phyloP scores from a whole-genome alignment of 768 basidiomycete species.

The Agaricus sinodeliciosus region DNA sequence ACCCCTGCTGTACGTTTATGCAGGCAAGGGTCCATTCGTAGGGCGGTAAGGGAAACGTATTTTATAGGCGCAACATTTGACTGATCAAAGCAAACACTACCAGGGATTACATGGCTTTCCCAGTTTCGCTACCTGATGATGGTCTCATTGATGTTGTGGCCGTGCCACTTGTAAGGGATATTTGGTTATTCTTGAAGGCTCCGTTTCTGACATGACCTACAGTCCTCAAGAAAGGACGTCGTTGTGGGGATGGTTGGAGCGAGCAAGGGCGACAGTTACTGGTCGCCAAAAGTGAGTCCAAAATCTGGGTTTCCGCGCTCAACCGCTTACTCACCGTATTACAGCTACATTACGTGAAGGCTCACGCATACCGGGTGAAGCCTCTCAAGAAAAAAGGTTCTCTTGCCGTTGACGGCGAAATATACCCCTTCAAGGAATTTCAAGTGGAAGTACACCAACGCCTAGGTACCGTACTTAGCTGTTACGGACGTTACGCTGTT shows the following conservation, averaged over 20 bases:
- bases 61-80: not conserved
- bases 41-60: conserved; percentile 35
- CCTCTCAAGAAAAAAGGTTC: conserved; percentile 47
- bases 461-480: conserved; percentile 60
- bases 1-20: conserved; percentile 64
- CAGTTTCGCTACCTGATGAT: conserved; percentile 73
- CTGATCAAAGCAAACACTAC: not conserved
- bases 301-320: not conserved
- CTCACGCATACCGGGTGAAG: conserved; percentile 64
- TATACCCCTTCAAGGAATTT: conserved; percentile 66
- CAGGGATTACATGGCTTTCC: conserved; percentile 79
- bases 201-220: not conserved
- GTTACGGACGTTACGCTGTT: conserved; percentile 51
- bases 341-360: conserved; percentile 70
- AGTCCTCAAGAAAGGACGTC: conserved; percentile 48
- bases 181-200: not conserved
- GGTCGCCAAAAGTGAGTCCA: conserved; percentile 48
- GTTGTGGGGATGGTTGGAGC: conserved; percentile 53
- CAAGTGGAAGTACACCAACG: conserved; percentile 72
- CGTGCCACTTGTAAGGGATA: conserved; percentile 49
- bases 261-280: conserved; percentile 53
- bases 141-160: conserved; percentile 68
- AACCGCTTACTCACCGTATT: conserved; percentile 5
- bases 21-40: conserved; percentile 76
- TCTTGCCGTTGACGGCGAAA: conserved; percentile 75